These are phyloP conservation scores for Basidioascus undulatus DNA, from an alignment of 768 basidiomycete species.

Conservation along the genomic window DNA sequence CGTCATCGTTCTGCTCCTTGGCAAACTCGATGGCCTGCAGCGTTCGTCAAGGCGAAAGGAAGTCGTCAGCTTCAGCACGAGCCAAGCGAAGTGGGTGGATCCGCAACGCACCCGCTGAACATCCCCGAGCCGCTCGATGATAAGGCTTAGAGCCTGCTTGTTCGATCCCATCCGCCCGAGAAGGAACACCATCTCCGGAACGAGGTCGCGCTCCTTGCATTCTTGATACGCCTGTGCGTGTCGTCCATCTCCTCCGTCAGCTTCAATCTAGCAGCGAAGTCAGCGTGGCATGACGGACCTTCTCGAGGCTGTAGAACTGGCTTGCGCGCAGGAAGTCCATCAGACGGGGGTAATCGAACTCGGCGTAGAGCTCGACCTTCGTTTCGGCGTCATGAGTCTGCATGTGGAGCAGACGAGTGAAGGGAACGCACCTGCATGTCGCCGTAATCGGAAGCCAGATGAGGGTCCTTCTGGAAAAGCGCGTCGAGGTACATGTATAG, in stretches of 20 bases:
- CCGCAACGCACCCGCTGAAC: conserved; percentile 49
- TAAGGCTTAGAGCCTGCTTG: conserved; percentile 74
- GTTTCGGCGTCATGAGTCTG: neutral
- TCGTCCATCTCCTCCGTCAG: no score
- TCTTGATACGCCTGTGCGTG: conserved; percentile 58
- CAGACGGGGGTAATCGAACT: conserved; percentile 48
- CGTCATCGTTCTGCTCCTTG: conserved; percentile 86
- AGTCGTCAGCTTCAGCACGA: no score
- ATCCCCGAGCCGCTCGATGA: conserved; percentile 83
- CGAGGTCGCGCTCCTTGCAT: conserved; percentile 61
- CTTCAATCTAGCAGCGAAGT: neutral
- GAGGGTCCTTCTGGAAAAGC: conserved; percentile 62
- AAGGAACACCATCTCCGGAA: conserved; percentile 91
- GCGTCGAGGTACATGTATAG: conserved; percentile 85
- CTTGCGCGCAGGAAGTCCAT: conserved; percentile 81
- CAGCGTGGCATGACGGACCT: conserved; percentile 22
- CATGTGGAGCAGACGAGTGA: neutral
- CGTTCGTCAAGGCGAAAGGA: conserved; percentile 1
- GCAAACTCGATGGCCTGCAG: conserved; percentile 85
- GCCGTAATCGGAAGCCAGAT: conserved; percentile 52
- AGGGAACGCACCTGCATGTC: conserved; percentile 42
- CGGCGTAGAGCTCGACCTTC: conserved; percentile 73
- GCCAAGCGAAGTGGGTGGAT: no score
- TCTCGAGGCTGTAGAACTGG: conserved; percentile 72
- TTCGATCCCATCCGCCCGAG: conserved; percentile 96